Conservation (phyloP, 305 asterid species). For the Fraxinus xanthoxyloides region DNA sequence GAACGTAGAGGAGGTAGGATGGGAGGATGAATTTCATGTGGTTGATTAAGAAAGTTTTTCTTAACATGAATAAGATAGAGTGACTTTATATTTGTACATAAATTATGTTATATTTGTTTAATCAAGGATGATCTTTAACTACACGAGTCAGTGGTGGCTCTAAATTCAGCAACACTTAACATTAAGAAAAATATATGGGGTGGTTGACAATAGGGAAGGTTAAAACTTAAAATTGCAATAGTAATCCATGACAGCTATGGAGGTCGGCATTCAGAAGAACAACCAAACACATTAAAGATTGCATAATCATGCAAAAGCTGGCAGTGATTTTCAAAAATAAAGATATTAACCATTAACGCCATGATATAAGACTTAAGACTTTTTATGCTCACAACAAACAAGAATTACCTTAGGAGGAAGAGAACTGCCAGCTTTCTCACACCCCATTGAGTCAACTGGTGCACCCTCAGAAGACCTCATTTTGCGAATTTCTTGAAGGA, state of each 20-base stretch:
- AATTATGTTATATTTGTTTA: background rate
- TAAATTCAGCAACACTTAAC: background rate
- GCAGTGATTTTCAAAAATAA: background rate
- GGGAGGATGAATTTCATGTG: background rate
- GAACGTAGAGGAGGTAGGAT: too few species aligned
- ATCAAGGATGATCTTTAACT: background rate
- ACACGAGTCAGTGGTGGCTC: background rate
- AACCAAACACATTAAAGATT: background rate
- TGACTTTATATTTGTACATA: background rate
- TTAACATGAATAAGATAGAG: background rate
- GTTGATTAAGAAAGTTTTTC: background rate
- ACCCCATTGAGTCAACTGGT: slow-evolving; percentile 97
- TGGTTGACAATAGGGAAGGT: background rate
- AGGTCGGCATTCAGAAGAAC: background rate
- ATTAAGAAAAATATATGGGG: background rate
- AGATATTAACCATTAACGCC: background rate
- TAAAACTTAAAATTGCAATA: background rate
- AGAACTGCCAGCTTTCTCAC: slow-evolving; percentile 92
- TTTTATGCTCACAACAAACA: slow-evolving; percentile 1
- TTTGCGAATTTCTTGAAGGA: slow-evolving; percentile 71
- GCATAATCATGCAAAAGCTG: background rate
- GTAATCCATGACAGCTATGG: background rate
- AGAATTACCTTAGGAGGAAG: slow-evolving; percentile 85
- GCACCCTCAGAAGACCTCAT: slow-evolving; percentile 96
- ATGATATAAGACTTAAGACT: background rate